Percentiles rank a stretch among this genome's conserved stretches.
phyloP scores from a whole-genome alignment of 495 filamentous ascomycete species.

The Penicillium antarcticum region DNA sequence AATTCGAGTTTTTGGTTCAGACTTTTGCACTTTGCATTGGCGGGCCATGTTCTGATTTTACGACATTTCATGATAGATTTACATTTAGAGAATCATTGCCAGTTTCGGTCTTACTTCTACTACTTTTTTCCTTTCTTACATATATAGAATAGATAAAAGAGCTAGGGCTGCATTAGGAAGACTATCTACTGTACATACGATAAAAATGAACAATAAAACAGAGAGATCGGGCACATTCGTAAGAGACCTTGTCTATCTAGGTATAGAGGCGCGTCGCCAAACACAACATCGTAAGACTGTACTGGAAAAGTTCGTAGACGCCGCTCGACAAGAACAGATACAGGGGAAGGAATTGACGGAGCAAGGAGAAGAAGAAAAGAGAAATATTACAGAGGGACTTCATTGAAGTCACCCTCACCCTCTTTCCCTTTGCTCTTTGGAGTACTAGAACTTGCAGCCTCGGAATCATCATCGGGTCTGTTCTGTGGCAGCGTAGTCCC shows the following conservation, averaged over 20 bases:
- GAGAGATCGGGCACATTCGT: conserved; percentile 5
- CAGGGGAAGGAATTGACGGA: background rate
- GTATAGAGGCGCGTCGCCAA: conserved; percentile 5
- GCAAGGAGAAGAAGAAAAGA: conserved; percentile 1
- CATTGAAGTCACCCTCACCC: conserved; percentile 39
- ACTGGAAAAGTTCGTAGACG: conserved; percentile 22
- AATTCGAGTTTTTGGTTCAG: background rate
- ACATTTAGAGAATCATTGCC: conserved; percentile 16
- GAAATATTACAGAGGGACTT: conserved; percentile 35
- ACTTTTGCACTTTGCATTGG: conserved; percentile 11
- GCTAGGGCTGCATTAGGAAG: conserved; percentile 16
- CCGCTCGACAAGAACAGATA: conserved; percentile 1
- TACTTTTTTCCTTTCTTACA: background rate
- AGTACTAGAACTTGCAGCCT: conserved; percentile 5
- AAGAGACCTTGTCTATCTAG: conserved; percentile 8
- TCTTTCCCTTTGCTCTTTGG: conserved; percentile 33
- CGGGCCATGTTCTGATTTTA: conserved; percentile 12
- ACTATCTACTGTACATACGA: conserved; percentile 27
- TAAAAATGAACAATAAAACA: conserved; percentile 7
- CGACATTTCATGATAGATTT: conserved; percentile 25
- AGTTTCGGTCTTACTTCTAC: background rate
- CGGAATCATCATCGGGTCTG: conserved; percentile 22
- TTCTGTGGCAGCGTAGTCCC: conserved; percentile 25
- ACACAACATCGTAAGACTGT: conserved; percentile 16
- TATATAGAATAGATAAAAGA: conserved; percentile 2